A percentile compares a stretch with the other conserved stretches of the same genome.
Evolutionary conservation across 352 stramenopile genomes (phyloP).

Genomic region (Paralagenidium karlingii): DNA sequence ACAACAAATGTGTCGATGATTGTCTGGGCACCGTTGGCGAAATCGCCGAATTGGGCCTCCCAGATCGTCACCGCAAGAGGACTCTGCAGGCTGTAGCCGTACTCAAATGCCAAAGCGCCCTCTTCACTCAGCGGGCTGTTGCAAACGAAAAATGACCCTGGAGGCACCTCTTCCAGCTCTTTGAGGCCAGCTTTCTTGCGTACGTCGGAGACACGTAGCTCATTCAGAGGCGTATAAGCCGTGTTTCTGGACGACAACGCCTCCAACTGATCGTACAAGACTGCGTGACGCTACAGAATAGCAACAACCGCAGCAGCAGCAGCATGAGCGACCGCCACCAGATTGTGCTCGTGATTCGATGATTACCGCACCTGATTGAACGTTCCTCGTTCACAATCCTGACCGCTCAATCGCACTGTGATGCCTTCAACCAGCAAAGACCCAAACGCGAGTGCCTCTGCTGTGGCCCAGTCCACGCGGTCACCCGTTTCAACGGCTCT

Average conservation of each 20-base stretch:
- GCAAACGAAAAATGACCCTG: constrained; percentile 54
- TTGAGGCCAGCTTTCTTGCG: constrained; percentile 21
- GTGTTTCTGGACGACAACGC: constrained; percentile 61
- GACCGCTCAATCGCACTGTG: constrained; percentile 73
- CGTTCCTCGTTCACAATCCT: constrained; percentile 83
- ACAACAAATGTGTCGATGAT: constrained; percentile 84
- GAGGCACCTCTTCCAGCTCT: constrained; percentile 21
- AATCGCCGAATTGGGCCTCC: constrained; percentile 86
- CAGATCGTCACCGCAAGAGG: constrained; percentile 80
- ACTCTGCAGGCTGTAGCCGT: constrained; percentile 76
- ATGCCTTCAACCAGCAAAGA: constrained; percentile 75
- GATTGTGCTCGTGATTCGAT: constrained; percentile 86
- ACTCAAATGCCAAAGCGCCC: constrained; percentile 79
- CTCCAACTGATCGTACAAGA: constrained; percentile 82
- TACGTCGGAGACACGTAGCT: constrained; percentile 32
- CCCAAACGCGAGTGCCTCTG: constrained; percentile 79
- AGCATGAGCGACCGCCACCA: constrained; percentile 2
- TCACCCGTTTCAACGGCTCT: constrained; percentile 67
- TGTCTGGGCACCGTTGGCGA: constrained; percentile 79
- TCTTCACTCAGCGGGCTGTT: constrained; percentile 78
- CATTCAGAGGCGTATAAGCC: constrained; percentile 93
- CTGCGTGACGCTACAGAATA: constrained; percentile 78
- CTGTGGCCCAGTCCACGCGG: constrained; percentile 81
- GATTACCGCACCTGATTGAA: constrained; percentile 80
- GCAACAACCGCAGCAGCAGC: no score